Conservation (phyloP, 495 filamentous ascomycete species). For the Penicillium steckii region DNA sequence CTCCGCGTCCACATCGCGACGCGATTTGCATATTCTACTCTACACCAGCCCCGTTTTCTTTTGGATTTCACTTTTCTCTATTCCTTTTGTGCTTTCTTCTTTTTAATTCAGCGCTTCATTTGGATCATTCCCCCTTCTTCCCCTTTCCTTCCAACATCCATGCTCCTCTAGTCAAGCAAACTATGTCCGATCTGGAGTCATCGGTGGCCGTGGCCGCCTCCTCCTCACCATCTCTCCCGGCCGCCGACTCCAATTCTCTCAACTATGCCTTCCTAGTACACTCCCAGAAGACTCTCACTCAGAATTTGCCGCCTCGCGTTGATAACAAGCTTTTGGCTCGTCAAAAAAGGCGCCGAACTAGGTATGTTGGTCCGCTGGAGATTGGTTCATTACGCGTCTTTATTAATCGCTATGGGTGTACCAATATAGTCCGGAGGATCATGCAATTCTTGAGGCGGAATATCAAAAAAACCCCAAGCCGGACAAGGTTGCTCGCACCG, state of each 20-base stretch:
- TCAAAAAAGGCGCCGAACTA: conserved; percentile 70
- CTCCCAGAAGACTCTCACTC: conserved; percentile 62
- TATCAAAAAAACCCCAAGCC: conserved; percentile 86
- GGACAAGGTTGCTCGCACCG: conserved; percentile 82
- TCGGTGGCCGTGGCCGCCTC: conserved; percentile 29
- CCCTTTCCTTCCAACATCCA: conserved; percentile 13
- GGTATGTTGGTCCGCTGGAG: conserved; percentile 32
- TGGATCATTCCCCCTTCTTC: conserved; percentile 1
- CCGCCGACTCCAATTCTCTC: conserved; percentile 37
- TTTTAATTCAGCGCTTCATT: not conserved
- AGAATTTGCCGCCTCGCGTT: conserved; percentile 60
- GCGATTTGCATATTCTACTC: conserved; percentile 33
- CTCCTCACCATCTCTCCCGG: conserved; percentile 37
- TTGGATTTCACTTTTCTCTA: conserved; percentile 5
- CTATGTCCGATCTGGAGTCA: conserved; percentile 40
- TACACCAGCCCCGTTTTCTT: conserved; percentile 19
- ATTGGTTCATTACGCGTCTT: conserved; percentile 8
- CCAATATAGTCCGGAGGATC: conserved; percentile 74
- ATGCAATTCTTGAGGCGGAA: conserved; percentile 84
- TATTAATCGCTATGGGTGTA: not conserved
- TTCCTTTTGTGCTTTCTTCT: conserved; percentile 6
- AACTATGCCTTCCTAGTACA: conserved; percentile 68
- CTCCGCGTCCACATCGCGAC: conserved; percentile 47
- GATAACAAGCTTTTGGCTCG: conserved; percentile 67
- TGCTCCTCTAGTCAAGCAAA: conserved; percentile 20